Percentiles rank a stretch among this genome's conserved stretches.
phyloP scores from a whole-genome alignment of 495 filamentous ascomycete species.

The Neurospora sp. region DNA sequence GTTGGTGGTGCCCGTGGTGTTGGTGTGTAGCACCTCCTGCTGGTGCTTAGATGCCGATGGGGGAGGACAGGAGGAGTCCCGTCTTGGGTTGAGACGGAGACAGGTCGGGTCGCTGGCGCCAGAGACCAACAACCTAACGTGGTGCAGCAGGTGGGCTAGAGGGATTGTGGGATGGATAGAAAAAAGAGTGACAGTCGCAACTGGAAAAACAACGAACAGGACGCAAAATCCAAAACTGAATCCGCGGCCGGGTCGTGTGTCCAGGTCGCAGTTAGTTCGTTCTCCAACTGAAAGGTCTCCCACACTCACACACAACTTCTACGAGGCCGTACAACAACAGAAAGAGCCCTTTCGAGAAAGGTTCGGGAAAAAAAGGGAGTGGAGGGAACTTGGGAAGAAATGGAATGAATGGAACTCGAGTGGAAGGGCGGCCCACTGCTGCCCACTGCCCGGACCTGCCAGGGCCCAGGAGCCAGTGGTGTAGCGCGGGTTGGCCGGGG shows the following conservation, averaged over 20 bases:
- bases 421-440: background rate
- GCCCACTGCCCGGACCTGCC: background rate
- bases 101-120: background rate
- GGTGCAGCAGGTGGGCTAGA: background rate
- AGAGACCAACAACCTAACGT: background rate
- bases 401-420: background rate
- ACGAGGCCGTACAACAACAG: background rate
- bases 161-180: background rate
- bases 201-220: background rate
- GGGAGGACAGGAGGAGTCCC: background rate
- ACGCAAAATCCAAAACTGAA: background rate
- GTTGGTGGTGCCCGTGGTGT: background rate
- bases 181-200: background rate
- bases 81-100: background rate
- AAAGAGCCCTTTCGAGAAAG: background rate
- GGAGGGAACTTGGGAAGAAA: background rate
- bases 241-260: background rate
- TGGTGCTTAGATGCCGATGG: background rate
- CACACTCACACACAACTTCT: background rate
- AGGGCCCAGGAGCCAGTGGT: background rate
- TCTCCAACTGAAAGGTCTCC: background rate
- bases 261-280: background rate
- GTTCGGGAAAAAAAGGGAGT: background rate
- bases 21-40: slow-evolving; percentile 1
- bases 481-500: background rate